Conservation (phyloP, 768 basidiomycete species). For the Wakefieldia striispora region DNA sequence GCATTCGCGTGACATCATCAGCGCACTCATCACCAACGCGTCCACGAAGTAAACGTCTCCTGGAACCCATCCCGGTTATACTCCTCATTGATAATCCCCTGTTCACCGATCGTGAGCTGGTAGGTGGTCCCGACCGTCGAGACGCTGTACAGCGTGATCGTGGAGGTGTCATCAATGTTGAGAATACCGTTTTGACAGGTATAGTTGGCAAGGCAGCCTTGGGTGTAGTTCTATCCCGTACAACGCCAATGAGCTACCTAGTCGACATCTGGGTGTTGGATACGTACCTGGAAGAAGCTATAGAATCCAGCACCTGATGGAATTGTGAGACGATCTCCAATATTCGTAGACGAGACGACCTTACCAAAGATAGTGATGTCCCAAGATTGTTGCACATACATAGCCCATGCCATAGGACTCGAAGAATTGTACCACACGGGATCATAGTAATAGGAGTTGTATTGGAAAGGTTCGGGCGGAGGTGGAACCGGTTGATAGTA, state of each 20-base stretch:
- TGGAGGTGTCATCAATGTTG: constrained; percentile 41
- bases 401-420: constrained; percentile 39
- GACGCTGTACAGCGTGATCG: constrained; percentile 43
- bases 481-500: constrained; percentile 50
- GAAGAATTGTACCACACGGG: constrained; percentile 35
- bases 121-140: constrained; percentile 46
- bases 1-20: too few relatives aligned
- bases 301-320: constrained; percentile 46
- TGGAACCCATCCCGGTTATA: constrained; percentile 45
- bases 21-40: constrained; percentile 18
- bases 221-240: constrained; percentile 36
- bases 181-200: constrained; percentile 45
- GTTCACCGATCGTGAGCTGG: constrained; percentile 38
- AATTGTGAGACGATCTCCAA: not conserved
- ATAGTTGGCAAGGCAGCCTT: constrained; percentile 35
- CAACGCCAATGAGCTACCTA: too few relatives aligned
- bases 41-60: constrained; percentile 39
- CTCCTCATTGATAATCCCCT: constrained; percentile 35
- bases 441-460: constrained; percentile 36
- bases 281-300: constrained; percentile 48
- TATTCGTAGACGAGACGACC: not conserved
- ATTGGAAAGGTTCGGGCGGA: constrained; percentile 41
- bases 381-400: constrained; percentile 40
- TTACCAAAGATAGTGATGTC: constrained; percentile 46
- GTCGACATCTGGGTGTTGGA: too few relatives aligned